Percentiles rank a stretch among this genome's conserved stretches.
phyloP scores from a whole-genome alignment of 345 rosid genomes.

The Linum trigynum region DNA sequence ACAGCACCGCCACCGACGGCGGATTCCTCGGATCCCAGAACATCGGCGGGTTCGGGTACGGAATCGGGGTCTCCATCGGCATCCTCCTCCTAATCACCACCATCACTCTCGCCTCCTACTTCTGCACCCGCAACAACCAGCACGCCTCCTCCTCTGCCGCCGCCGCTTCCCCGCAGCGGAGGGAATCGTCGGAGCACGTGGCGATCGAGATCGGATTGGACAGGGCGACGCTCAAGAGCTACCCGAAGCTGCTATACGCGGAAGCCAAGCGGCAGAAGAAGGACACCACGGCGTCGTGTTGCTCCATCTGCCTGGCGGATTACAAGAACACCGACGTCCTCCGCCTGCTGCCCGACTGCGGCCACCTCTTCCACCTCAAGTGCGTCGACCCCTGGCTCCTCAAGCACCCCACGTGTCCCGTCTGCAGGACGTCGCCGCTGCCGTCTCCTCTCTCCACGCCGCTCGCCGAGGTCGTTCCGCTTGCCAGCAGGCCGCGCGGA shows the following conservation, averaged over 20 bases:
- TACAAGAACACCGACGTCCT: constrained; percentile 47
- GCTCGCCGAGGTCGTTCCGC: constrained; percentile 69
- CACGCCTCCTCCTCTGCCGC: background rate
- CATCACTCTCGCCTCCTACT: constrained; percentile 33
- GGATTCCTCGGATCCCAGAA: constrained; percentile 12
- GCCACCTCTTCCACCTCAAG: constrained; percentile 63
- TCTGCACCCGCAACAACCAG: constrained; percentile 24
- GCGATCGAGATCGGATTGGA: constrained; percentile 37
- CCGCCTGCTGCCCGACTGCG: constrained; percentile 64
- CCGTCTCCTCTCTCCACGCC: constrained; percentile 71
- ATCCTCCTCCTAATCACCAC: constrained; percentile 35
- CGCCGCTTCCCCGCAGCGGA: background rate
- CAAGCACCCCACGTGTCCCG: constrained; percentile 64
- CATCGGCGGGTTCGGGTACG: constrained; percentile 36
- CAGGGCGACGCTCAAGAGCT: constrained; percentile 56
- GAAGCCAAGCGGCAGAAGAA: constrained; percentile 36
- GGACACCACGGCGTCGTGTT: constrained; percentile 39
- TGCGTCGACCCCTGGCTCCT: constrained; percentile 86
- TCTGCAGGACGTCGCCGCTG: constrained; percentile 73
- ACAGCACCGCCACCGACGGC: background rate
- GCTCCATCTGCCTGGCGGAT: constrained; percentile 80
- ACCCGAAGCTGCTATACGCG: constrained; percentile 63
- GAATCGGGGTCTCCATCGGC: constrained; percentile 35
- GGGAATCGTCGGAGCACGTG: too few relatives aligned
- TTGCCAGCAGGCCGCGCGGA: constrained; percentile 31